Evolutionary conservation across 208 protist genomes (phyloP), one percentile per base, ranked within the genome.

Genomic region (Acanthamoeba castellanii): DNA sequence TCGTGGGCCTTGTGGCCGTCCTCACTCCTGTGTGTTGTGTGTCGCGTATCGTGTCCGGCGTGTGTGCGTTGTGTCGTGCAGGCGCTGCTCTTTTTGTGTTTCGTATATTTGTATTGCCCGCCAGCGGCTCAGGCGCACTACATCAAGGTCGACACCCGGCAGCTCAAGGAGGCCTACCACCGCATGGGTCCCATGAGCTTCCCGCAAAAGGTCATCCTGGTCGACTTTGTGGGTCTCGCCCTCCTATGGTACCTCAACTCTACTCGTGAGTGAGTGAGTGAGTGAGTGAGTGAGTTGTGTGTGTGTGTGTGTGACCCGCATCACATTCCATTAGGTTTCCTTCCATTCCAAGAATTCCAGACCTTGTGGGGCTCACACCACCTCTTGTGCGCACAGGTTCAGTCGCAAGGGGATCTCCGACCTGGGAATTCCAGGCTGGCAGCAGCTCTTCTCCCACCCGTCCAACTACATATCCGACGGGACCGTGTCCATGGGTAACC

Each of bases 401-500:
- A 92, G 52, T n/a, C 85, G 85, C 57, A 92, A 34, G 45, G 85
- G 85, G 7, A 92, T 92, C 3, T 20, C 5, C 27, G 85, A 92
- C 18, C 27, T 92, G 45, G 55, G 85, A 11, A 70, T 92, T 45
- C n/a, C 45, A 16, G 85, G 85, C 37, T 92, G 85, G 85, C 52
- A 66, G 52, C 32, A 92, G 18, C 85, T 92, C 61, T 70, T 92
- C 27, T 52, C 85, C 22, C 34, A 70, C 45, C 11, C 14, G 32
- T 18, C 27, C 9, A 50, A 72, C 85, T 92, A 55, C 45, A 37
- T 92, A 5, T 70, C 52, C 34, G 85, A 92, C 37, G 85, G 85
- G 52, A 92, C 85, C 9, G 85, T 92, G 55, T 66, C 85, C 22
- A 92, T 92, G 85, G 85, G 45, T 92, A 50, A 18, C 11, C 32